phyloP scores from a whole-genome alignment of 2,329 filamentous ascomycete species.

The Ramichloridium luteum region DNA sequence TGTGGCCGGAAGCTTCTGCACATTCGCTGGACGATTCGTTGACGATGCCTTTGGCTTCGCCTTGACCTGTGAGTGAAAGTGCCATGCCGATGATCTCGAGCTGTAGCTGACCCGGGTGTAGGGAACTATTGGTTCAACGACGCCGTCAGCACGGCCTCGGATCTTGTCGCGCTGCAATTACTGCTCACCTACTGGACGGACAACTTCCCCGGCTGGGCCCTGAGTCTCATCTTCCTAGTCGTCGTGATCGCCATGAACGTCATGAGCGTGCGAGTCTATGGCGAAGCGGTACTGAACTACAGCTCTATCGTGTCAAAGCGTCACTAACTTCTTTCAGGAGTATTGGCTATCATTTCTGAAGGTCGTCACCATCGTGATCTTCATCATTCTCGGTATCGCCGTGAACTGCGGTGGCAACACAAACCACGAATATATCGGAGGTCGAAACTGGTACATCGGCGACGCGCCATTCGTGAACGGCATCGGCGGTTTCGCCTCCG shows the following conservation, averaged over 20 bases:
- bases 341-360: conserved; percentile 47
- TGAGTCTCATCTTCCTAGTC: conserved; percentile 50
- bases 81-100: background rate
- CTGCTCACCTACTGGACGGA: conserved; percentile 51
- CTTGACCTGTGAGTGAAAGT: conserved; percentile 35
- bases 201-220: conserved; percentile 50
- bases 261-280: conserved; percentile 42
- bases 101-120: conserved; percentile 15
- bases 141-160: conserved; percentile 47
- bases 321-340: conserved; percentile 28
- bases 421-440: conserved; percentile 61
- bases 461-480: conserved; percentile 54
- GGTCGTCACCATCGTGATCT: conserved; percentile 42
- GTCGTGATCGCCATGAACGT: conserved; percentile 43
- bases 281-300: conserved; percentile 32
- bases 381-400: conserved; percentile 51
- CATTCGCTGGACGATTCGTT: conserved; percentile 39
- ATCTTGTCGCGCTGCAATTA: conserved; percentile 48
- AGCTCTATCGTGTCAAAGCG: too few species aligned
- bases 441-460: conserved; percentile 44
- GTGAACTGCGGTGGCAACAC: conserved; percentile 52
- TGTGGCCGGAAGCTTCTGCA: conserved; percentile 58
- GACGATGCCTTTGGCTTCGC: conserved; percentile 71
- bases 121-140: conserved; percentile 56
- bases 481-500: conserved; percentile 53